Evolutionary conservation across 2,329 filamentous ascomycete species (phyloP).

Genomic region (Incumbomyces delicatus): DNA sequence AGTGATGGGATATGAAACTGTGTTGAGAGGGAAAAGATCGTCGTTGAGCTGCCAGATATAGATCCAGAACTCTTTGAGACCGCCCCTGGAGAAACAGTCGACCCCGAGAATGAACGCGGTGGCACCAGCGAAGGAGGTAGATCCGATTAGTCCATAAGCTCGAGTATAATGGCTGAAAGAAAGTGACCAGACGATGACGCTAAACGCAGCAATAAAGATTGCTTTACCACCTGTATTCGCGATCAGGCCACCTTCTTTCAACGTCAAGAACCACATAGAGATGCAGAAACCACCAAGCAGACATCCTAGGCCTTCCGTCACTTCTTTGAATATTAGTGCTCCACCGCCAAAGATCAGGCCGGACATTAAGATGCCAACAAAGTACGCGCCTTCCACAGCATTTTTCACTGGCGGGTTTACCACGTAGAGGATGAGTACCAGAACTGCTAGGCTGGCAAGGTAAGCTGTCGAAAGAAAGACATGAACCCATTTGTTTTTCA

Average conservation of each 20-base stretch:
- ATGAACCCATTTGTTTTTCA: constrained; percentile 69
- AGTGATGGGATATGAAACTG: constrained; percentile 73
- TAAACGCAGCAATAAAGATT: constrained; percentile 67
- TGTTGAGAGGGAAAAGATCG: constrained; percentile 66
- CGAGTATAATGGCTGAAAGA: constrained; percentile 73
- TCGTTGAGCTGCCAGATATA: constrained; percentile 81
- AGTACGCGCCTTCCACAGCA: constrained; percentile 74
- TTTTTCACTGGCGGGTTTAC: constrained; percentile 68
- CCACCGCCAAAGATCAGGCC: constrained; percentile 64
- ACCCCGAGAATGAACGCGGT: constrained; percentile 73
- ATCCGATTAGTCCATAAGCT: constrained; percentile 64
- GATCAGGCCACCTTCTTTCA: constrained; percentile 68
- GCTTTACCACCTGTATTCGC: constrained; percentile 51
- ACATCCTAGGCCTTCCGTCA: constrained; percentile 77
- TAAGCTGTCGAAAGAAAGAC: constrained; percentile 72
- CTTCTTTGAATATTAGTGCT: constrained; percentile 69
- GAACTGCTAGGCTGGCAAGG: constrained; percentile 60
- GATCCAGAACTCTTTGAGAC: constrained; percentile 90
- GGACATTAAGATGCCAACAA: constrained; percentile 66
- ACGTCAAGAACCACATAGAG: constrained; percentile 79
- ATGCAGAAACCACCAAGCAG: constrained; percentile 77
- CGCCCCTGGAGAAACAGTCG: constrained; percentile 82
- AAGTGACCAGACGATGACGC: constrained; percentile 56
- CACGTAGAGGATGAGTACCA: constrained; percentile 76
- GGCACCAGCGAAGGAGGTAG: constrained; percentile 71